A percentile compares a stretch with the other conserved stretches of the same genome.
Conservation (phyloP, 2,329 filamentous ascomycete species). For the Delphinella strobiligena region DNA sequence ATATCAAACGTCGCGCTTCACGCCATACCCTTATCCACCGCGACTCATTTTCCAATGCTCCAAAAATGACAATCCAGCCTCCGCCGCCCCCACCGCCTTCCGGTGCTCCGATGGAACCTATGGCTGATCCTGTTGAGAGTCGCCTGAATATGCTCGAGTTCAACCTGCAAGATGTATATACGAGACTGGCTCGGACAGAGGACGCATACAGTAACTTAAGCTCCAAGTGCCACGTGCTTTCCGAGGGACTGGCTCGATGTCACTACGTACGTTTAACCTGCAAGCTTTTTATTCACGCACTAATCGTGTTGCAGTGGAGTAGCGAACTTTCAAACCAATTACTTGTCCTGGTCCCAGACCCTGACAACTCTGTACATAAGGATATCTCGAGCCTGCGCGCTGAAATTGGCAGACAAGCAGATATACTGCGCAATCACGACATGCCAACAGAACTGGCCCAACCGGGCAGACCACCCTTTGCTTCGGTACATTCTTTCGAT, state of each 20-base stretch:
- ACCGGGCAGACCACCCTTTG: constrained; percentile 53
- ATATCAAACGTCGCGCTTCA: constrained; percentile 91
- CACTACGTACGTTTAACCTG: constrained; percentile 24
- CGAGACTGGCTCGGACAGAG: constrained; percentile 67
- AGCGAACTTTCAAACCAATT: constrained; percentile 71
- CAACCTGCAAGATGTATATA: constrained; percentile 66
- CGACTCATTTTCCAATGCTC: constrained; percentile 64
- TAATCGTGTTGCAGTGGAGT: constrained; percentile 51
- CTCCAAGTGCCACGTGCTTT: constrained; percentile 66
- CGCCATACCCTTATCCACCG: constrained; percentile 86
- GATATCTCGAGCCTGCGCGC: constrained; percentile 54
- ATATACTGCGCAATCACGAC: constrained; percentile 44
- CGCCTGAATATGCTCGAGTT: constrained; percentile 69
- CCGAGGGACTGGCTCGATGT: constrained; percentile 67
- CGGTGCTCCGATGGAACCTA: constrained; percentile 23
- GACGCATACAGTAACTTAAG: constrained; percentile 63
- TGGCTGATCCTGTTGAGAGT: constrained; percentile 67
- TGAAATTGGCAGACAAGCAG: constrained; percentile 50
- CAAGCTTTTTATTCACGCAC: background rate
- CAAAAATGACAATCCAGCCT: constrained; percentile 44
- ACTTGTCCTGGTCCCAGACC: constrained; percentile 59
- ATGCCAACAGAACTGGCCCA: constrained; percentile 54
- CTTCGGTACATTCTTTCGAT: constrained; percentile 45
- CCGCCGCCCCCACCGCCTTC: constrained; percentile 73
- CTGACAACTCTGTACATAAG: constrained; percentile 65